These are phyloP conservation scores for Boletus pseudo-olivaceus DNA, from an alignment of 768 basidiomycete genomes.

Conservation along the genomic window DNA sequence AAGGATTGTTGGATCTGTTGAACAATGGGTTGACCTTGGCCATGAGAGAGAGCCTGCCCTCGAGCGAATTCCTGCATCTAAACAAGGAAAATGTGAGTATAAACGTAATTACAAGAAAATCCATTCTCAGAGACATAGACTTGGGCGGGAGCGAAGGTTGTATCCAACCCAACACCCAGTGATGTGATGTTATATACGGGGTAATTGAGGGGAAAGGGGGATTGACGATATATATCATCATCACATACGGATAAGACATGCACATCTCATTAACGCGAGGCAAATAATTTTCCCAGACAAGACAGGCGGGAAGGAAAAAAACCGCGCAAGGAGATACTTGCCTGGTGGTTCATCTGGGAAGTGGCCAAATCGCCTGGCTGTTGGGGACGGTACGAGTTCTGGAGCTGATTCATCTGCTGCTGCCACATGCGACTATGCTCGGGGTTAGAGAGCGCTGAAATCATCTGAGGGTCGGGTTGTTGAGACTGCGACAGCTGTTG, in stretches of 20 bases:
- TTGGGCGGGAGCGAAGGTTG: neutral
- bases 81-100: slow-evolving; percentile 24
- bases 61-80: slow-evolving; percentile 47
- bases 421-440: slow-evolving; percentile 59
- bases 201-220: slow-evolving; percentile 12
- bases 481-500: slow-evolving; percentile 46
- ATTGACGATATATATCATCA: slow-evolving; percentile 17
- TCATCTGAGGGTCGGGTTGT: slow-evolving; percentile 36
- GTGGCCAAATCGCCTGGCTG: slow-evolving; percentile 39
- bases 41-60: slow-evolving; percentile 39
- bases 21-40: slow-evolving; percentile 35
- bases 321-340: slow-evolving; percentile 30
- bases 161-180: neutral
- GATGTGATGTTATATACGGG: slow-evolving; percentile 15
- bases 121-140: slow-evolving; percentile 4
- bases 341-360: slow-evolving; percentile 45
- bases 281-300: slow-evolving; percentile 16
- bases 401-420: slow-evolving; percentile 45
- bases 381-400: slow-evolving; percentile 42
- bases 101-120: slow-evolving; percentile 14
- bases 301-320: slow-evolving; percentile 5
- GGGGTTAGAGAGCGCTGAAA: slow-evolving; percentile 42
- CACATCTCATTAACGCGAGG: slow-evolving; percentile 12
- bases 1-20: slow-evolving; percentile 47
- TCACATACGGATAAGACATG: slow-evolving; percentile 12